Percentiles rank a stretch among this genome's conserved stretches.
These are phyloP conservation scores for Catunica adiposa DNA, from an alignment of 2,329 filamentous ascomycete genomes.

Conservation along the genomic window DNA sequence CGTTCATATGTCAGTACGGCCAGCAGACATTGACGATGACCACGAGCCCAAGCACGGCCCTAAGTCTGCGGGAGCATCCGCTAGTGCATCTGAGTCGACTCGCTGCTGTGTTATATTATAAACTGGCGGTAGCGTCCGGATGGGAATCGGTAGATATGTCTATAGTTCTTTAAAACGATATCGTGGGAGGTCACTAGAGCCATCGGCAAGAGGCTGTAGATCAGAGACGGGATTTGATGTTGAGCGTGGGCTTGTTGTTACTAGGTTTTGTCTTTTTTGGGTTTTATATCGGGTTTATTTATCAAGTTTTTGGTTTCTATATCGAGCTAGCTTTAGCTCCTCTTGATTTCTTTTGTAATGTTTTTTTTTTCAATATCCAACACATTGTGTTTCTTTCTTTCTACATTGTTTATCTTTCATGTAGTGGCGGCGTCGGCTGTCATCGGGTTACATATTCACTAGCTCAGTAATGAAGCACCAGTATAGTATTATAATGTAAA, in stretches of 20 bases:
- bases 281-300: not conserved
- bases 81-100: conserved; percentile 25
- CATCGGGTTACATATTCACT: not conserved
- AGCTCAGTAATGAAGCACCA: not conserved
- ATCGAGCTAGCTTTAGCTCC: not conserved
- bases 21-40: conserved; percentile 69
- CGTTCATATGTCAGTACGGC: conserved; percentile 87
- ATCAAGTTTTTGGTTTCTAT: not conserved
- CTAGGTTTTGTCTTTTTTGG: conserved; percentile 2
- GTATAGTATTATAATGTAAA: not conserved
- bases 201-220: too few species aligned
- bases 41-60: conserved; percentile 56
- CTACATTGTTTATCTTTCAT: not conserved
- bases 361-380: not conserved
- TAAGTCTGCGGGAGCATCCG: conserved; percentile 26
- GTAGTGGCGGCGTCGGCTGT: not conserved
- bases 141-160: not conserved
- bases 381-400: not conserved
- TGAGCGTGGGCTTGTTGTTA: not conserved
- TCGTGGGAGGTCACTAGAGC: too few species aligned
- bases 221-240: too few species aligned
- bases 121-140: conserved; percentile 14
- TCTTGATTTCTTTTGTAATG: not conserved
- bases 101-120: conserved; percentile 38
- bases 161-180: not conserved